Conservation (phyloP, 495 filamentous ascomycete species). For the Trypethelium eluteriae region DNA sequence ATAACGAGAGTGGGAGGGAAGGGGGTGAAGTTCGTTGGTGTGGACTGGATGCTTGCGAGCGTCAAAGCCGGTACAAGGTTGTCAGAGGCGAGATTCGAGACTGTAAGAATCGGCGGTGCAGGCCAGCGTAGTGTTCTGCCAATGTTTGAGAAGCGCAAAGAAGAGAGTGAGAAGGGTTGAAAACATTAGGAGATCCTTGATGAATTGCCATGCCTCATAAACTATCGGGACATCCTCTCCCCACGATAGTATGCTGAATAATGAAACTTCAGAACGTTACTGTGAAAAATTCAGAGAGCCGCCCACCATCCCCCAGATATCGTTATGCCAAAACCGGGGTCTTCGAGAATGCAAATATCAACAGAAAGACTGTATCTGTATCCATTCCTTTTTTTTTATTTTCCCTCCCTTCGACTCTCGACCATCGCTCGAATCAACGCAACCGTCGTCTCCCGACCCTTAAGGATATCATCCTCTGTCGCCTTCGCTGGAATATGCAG, state of each 20-base stretch:
- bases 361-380: not conserved
- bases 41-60: constrained; percentile 79
- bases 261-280: not conserved
- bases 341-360: not conserved
- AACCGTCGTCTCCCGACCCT: constrained; percentile 56
- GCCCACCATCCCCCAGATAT: not conserved
- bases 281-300: not conserved
- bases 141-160: constrained; percentile 37
- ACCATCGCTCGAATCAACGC: constrained; percentile 64
- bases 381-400: not conserved
- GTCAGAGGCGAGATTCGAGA: constrained; percentile 62
- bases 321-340: no score
- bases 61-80: constrained; percentile 66
- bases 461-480: constrained; percentile 47
- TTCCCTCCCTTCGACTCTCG: constrained; percentile 30
- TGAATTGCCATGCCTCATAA: not conserved
- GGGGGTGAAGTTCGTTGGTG: constrained; percentile 71
- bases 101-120: constrained; percentile 50
- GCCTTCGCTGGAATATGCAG: constrained; percentile 66
- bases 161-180: constrained; percentile 1
- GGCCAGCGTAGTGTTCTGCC: constrained; percentile 56
- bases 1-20: constrained; percentile 54
- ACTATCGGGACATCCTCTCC: not conserved
- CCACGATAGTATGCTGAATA: not conserved
- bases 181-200: not conserved